A percentile compares a stretch with the other conserved stretches of the same genome.
phyloP scores from a whole-genome alignment of 192 early-diverging fungal genomes.

The Glomus cerebriforme region DNA sequence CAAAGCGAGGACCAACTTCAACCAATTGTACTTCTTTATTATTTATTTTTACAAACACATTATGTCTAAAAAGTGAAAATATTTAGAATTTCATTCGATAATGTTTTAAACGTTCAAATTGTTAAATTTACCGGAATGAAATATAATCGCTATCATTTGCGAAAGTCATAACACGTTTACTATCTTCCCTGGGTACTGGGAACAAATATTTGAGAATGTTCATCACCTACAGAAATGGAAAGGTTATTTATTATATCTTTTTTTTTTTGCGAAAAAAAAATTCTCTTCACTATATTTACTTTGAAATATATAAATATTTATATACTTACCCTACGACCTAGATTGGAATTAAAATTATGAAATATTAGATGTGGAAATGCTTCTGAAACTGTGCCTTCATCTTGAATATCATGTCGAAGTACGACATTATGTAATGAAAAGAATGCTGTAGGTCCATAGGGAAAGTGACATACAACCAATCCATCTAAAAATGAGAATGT shows the following conservation, averaged over 20 bases:
- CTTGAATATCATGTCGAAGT: constrained; percentile 94
- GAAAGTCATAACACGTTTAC: constrained; percentile 97
- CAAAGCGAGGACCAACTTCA: constrained; percentile 98
- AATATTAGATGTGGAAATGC: constrained; percentile 97
- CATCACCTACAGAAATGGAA: constrained; percentile 51
- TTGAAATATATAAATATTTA: too few species aligned
- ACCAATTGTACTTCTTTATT: constrained; percentile 91
- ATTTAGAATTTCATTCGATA: background rate
- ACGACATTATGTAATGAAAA: constrained; percentile 98
- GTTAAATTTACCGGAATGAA: constrained; percentile 70
- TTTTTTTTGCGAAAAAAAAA: too few species aligned
- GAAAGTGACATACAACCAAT: constrained; percentile 92
- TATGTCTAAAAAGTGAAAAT: constrained; percentile 67
- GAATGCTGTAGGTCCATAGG: constrained; percentile 97
- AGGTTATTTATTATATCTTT: background rate
- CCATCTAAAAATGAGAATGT: constrained; percentile 63
- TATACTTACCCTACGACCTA: constrained; percentile 72
- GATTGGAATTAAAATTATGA: constrained; percentile 87
- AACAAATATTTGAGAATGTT: constrained; percentile 96
- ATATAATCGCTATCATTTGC: constrained; percentile 96
- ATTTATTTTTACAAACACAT: constrained; percentile 89
- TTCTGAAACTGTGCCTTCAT: constrained; percentile 96
- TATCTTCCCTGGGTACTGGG: constrained; percentile 96
- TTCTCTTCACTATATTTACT: too few species aligned
- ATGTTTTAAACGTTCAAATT: too few species aligned